Evolutionary conservation across 305 asterid genomes (phyloP).

Genomic region (Fraxinus platypoda): DNA sequence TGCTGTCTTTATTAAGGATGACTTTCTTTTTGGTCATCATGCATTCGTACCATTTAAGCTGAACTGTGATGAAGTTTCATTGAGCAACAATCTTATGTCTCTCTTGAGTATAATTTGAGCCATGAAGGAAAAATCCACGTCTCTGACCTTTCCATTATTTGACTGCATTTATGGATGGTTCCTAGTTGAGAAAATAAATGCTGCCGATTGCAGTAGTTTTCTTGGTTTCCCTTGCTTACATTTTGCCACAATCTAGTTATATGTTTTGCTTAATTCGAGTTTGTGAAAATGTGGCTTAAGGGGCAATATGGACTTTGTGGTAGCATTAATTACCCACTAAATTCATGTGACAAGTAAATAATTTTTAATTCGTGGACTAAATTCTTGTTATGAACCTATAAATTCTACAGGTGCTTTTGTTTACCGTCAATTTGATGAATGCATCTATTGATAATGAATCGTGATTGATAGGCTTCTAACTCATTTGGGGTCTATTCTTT

Average conservation of each 20-base stretch:
- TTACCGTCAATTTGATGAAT: not conserved
- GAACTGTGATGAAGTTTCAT: not conserved
- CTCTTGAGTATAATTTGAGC: too few relatives aligned
- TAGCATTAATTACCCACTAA: not conserved
- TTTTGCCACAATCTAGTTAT: not conserved
- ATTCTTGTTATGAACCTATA: not conserved
- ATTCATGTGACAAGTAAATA: not conserved
- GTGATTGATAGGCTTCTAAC: conserved; percentile 9
- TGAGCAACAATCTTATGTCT: too few relatives aligned
- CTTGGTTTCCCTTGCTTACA: not conserved
- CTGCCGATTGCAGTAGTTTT: not conserved
- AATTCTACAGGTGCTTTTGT: not conserved
- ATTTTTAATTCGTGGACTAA: not conserved
- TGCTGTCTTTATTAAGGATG: not conserved
- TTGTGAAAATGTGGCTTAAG: not conserved
- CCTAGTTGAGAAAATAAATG: not conserved
- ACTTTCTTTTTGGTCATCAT: not conserved
- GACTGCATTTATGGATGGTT: not conserved
- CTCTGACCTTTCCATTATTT: not conserved
- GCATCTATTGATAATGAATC: not conserved
- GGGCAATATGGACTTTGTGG: not conserved
- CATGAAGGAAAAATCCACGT: not conserved
- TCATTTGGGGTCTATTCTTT: not conserved
- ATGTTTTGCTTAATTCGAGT: not conserved
- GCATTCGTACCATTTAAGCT: not conserved